These are phyloP conservation scores for Colletotrichum sp. DNA, from an alignment of 2,329 filamentous ascomycete genomes.

Conservation along the genomic window DNA sequence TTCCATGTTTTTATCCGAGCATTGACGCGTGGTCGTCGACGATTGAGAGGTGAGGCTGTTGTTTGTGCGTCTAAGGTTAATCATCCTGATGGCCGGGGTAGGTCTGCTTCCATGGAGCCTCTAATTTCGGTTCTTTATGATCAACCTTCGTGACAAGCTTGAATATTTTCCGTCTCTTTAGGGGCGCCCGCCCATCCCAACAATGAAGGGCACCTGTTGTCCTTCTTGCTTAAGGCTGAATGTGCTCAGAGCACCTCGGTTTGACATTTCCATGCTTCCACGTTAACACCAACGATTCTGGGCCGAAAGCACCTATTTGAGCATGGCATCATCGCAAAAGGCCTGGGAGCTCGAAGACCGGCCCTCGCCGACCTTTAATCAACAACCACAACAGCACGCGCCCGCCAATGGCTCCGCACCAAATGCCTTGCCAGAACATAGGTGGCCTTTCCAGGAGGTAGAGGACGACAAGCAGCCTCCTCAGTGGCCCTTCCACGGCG, in stretches of 20 bases:
- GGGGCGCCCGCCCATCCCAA: neutral
- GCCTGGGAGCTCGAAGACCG: constrained; percentile 10
- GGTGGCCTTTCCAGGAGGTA: neutral
- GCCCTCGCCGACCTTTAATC: neutral
- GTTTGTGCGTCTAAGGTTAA: neutral
- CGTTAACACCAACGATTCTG: neutral
- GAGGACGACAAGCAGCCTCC: neutral
- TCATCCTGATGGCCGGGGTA: neutral
- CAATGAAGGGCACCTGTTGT: neutral
- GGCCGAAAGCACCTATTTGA: neutral
- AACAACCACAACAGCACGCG: neutral
- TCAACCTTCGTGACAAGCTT: neutral
- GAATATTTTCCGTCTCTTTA: neutral
- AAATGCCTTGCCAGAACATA: neutral
- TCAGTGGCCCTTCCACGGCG: neutral
- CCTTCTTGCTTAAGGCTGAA: neutral
- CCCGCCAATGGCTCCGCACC: neutral
- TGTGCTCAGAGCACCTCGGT: neutral
- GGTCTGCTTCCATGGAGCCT: neutral
- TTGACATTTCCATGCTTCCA: neutral
- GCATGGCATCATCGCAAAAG: neutral
- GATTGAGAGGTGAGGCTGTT: neutral
- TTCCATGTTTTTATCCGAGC: neutral
- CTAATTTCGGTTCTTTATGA: constrained; percentile 4
- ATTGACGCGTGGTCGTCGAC: neutral